Conservation (phyloP, 2,329 filamentous ascomycete genomes). For the Rutstroemia sp. region DNA sequence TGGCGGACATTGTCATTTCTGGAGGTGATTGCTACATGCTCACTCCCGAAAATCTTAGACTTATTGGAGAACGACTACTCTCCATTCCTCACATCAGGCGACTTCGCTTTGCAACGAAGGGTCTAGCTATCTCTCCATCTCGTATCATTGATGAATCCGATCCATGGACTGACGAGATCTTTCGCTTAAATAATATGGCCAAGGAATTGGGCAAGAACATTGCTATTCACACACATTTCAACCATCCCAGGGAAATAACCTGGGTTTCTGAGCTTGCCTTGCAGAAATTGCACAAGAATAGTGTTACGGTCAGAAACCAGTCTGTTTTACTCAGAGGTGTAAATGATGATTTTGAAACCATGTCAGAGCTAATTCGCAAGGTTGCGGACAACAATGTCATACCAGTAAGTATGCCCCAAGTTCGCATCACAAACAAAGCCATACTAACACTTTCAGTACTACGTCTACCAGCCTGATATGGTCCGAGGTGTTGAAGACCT, state of each 20-base stretch:
- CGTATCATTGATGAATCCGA: conserved; percentile 47
- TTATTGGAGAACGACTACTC: conserved; percentile 49
- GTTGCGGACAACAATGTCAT: conserved; percentile 50
- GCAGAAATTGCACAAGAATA: conserved; percentile 41
- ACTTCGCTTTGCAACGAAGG: conserved; percentile 56
- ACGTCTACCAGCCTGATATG: conserved; percentile 60
- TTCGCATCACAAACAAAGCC: not conserved
- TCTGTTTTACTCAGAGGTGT: conserved; percentile 50
- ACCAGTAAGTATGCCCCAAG: conserved; percentile 38
- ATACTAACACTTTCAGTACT: conserved; percentile 40
- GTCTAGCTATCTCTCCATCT: conserved; percentile 50
- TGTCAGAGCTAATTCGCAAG: conserved; percentile 44
- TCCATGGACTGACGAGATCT: conserved; percentile 45
- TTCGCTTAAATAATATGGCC: conserved; percentile 43
- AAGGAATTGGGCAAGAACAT: conserved; percentile 49
- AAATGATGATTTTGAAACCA: conserved; percentile 47
- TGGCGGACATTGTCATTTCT: conserved; percentile 55
- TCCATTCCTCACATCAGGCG: conserved; percentile 50
- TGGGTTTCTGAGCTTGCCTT: conserved; percentile 50
- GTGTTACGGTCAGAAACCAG: conserved; percentile 53
- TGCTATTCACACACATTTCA: conserved; percentile 59
- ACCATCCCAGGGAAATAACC: conserved; percentile 54
- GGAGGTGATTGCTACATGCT: conserved; percentile 57
- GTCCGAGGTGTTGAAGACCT: conserved; percentile 53
- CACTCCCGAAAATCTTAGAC: conserved; percentile 41